Conservation (phyloP, 495 filamentous ascomycete species). For the Tuber brumale region DNA sequence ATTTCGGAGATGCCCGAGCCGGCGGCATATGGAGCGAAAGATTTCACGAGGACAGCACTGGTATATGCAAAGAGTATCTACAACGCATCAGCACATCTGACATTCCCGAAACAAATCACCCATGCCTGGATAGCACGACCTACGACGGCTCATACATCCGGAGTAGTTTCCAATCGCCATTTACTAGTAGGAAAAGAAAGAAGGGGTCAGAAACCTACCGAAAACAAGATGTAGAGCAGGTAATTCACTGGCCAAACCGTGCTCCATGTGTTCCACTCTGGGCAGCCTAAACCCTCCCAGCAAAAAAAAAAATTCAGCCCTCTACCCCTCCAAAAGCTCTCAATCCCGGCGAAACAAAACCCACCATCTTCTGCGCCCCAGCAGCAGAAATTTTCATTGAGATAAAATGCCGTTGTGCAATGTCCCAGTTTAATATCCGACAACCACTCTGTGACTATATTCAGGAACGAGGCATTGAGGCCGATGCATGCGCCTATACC, state of each 20-base stretch:
- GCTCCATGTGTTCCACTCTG: slow-evolving; percentile 87
- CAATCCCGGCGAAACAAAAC: not conserved
- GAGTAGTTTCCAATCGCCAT: not conserved
- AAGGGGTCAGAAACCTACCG: slow-evolving; percentile 50
- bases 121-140: not conserved
- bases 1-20: slow-evolving; percentile 98
- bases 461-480: slow-evolving; percentile 84
- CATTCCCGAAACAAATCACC: not conserved
- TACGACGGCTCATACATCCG: not conserved
- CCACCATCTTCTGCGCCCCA: slow-evolving; percentile 86
- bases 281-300: slow-evolving; percentile 57
- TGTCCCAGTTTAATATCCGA: slow-evolving; percentile 91
- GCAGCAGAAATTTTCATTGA: slow-evolving; percentile 97
- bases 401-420: slow-evolving; percentile 90
- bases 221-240: slow-evolving; percentile 78
- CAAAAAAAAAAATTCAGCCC: slow-evolving; percentile 8
- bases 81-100: slow-evolving; percentile 4
- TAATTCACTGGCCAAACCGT: slow-evolving; percentile 73
- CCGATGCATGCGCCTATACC: slow-evolving; percentile 70
- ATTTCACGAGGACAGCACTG: slow-evolving; percentile 78
- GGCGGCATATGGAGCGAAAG: slow-evolving; percentile 92
- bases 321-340: not conserved
- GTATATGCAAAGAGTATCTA: slow-evolving; percentile 75
- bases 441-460: slow-evolving; percentile 95
- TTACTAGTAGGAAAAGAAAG: not conserved